A percentile compares a stretch with the other conserved stretches of the same genome.
Conservation (phyloP, 345 rosid species). For the Combretum micranthum region DNA sequence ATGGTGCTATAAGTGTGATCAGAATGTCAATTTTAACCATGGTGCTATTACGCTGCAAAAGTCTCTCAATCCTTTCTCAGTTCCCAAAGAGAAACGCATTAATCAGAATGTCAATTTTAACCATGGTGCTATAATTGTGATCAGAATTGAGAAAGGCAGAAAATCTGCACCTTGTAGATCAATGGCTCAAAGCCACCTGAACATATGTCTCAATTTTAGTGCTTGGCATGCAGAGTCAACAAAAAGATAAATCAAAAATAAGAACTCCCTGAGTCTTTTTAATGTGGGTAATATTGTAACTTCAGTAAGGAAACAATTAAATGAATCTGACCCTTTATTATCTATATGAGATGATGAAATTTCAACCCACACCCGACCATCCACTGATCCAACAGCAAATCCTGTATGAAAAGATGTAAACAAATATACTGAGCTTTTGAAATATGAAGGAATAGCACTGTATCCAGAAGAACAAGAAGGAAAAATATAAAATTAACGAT, state of each 20-base stretch:
- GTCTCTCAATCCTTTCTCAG: no score
- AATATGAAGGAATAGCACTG: background rate
- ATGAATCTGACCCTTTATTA: slow-evolving; percentile 40
- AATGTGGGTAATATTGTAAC: background rate
- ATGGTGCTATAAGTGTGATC: no score
- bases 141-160: no score
- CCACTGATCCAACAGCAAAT: slow-evolving; percentile 81
- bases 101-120: no score
- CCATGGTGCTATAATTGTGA: no score
- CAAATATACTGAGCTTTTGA: background rate
- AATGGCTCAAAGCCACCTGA: no score
- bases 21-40: no score
- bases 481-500: background rate
- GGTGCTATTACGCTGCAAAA: no score
- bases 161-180: no score
- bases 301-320: background rate
- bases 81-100: no score
- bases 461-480: background rate
- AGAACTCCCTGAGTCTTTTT: background rate
- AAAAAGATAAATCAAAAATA: background rate
- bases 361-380: slow-evolving; percentile 71
- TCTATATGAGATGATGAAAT: slow-evolving; percentile 37
- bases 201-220: no score
- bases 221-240: no score
- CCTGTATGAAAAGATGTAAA: slow-evolving; percentile 34